phyloP scores from a whole-genome alignment of 208 protist genomes.

The Trypanosoma lewisi region DNA sequence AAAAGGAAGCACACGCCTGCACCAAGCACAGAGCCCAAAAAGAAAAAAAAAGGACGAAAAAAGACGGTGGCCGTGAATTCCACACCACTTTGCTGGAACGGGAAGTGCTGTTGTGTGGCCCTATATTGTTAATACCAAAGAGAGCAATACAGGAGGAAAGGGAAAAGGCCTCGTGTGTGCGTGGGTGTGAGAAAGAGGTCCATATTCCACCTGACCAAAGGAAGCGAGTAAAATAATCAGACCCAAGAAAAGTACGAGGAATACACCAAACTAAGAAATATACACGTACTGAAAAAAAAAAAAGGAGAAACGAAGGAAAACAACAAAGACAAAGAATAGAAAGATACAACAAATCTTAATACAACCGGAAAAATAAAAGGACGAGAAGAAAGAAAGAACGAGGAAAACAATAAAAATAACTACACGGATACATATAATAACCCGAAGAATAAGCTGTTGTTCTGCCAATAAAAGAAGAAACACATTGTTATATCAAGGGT shows the following conservation, averaged over 20 bases:
- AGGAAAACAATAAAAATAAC: neutral
- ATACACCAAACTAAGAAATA: neutral
- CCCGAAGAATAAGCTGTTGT: neutral
- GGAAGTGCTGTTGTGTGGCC: no score
- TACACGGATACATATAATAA: constrained; percentile 3
- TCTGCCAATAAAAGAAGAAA: neutral
- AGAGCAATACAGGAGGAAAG: no score
- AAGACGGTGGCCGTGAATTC: no score
- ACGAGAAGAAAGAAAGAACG: neutral
- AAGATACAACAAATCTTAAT: neutral
- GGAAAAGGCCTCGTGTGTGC: neutral
- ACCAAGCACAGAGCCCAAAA: no score
- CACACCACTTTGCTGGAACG: no score
- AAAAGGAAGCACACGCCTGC: no score
- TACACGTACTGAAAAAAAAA: neutral
- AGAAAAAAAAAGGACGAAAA: neutral
- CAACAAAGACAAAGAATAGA: neutral
- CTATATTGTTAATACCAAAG: no score
- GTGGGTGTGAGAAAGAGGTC: neutral
- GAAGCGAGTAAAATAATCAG: neutral
- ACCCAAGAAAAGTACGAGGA: neutral
- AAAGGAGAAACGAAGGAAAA: neutral
- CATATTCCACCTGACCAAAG: no score
- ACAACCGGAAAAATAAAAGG: neutral
- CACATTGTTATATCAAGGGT: neutral